Conservation (phyloP, 2,329 filamentous ascomycete species). For the Penicillium sp. region DNA sequence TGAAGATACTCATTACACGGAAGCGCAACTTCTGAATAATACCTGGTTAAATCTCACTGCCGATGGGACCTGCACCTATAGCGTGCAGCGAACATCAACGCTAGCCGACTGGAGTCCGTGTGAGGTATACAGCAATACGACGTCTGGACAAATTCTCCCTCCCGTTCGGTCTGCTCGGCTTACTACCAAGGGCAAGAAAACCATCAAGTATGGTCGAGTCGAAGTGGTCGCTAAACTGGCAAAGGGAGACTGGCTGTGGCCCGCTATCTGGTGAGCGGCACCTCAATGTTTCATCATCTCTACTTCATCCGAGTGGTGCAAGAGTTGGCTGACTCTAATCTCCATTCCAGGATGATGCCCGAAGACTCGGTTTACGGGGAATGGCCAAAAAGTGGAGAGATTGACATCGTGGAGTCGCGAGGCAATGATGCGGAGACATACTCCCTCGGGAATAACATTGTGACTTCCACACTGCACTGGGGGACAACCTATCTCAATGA, state of each 20-base stretch:
- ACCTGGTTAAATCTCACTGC: conserved; percentile 40
- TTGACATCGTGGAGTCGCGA: conserved; percentile 48
- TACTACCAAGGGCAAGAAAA: conserved; percentile 44
- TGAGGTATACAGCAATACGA: conserved; percentile 40
- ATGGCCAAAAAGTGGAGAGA: conserved; percentile 51
- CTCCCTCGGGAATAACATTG: conserved; percentile 38
- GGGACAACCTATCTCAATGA: conserved; percentile 8
- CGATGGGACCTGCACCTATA: conserved; percentile 41
- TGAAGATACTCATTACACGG: conserved; percentile 26
- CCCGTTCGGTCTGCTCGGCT: conserved; percentile 48
- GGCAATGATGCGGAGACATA: conserved; percentile 42
- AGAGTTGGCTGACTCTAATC: too few relatives aligned
- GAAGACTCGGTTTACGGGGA: conserved; percentile 43
- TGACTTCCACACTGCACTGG: conserved; percentile 31
- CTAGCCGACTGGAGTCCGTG: conserved; percentile 26
- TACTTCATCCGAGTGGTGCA: too few relatives aligned
- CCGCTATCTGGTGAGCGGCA: conserved; percentile 40
- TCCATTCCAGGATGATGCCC: conserved; percentile 44
- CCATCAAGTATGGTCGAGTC: conserved; percentile 47
- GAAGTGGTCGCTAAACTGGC: conserved; percentile 52
- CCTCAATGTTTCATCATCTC: too few relatives aligned
- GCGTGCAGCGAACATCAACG: conserved; percentile 11
- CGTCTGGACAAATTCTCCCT: conserved; percentile 43
- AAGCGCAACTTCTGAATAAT: conserved; percentile 20
- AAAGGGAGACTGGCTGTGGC: conserved; percentile 53